Conservation (phyloP, 179 eudicot genomes). For the Silene vulgaris region DNA sequence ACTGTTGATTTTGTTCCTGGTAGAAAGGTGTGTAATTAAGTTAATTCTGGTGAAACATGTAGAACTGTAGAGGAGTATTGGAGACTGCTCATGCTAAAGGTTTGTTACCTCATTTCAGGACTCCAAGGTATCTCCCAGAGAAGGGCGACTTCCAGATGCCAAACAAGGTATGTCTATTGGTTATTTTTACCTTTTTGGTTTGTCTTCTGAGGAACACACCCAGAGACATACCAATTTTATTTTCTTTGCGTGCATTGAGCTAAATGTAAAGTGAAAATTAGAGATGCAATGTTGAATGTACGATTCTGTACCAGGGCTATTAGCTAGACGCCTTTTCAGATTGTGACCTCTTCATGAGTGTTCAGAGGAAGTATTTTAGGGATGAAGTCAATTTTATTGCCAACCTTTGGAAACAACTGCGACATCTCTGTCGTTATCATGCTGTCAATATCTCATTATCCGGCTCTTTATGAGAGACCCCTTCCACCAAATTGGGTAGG, state of each 20-base stretch:
- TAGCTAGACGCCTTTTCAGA: not conserved
- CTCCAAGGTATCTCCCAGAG: constrained; percentile 68
- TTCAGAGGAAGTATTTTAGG: not conserved
- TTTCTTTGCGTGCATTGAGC: constrained; percentile 6
- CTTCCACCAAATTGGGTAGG: not conserved
- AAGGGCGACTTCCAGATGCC: constrained; percentile 97
- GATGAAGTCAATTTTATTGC: not conserved
- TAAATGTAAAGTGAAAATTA: constrained; percentile 13
- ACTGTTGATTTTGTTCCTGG: constrained; percentile 81
- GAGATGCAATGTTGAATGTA: not conserved
- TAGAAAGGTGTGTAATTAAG: constrained; percentile 53
- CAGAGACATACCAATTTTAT: not conserved
- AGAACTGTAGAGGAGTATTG: not conserved
- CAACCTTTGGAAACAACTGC: not conserved
- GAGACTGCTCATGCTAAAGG: constrained; percentile 10
- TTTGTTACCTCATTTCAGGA: constrained; percentile 45
- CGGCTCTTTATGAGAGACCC: not conserved
- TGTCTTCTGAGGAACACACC: constrained; percentile 8
- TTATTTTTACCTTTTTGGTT: constrained; percentile 11
- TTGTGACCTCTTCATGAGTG: not conserved
- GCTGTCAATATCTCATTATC: not conserved
- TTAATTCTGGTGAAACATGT: not conserved
- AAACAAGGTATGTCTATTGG: constrained; percentile 47
- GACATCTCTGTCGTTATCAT: not conserved
- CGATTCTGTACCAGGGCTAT: not conserved